Conservation (phyloP, 2,329 filamentous ascomycete genomes). For the Botrytis hyacinthi region DNA sequence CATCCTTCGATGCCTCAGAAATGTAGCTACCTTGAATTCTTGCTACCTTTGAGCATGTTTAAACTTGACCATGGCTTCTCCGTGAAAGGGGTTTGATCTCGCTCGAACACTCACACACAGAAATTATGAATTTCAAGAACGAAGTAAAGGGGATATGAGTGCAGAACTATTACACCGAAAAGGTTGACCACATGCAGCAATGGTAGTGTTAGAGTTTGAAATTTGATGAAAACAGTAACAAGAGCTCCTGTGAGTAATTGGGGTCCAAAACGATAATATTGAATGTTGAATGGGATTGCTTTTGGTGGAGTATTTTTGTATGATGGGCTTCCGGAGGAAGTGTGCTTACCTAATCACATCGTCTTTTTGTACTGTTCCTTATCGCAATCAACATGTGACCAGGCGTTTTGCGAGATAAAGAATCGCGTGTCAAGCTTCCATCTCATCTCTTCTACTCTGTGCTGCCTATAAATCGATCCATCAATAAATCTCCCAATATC, state of each 20-base stretch:
- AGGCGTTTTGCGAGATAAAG: background rate
- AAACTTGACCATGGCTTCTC: accelerated
- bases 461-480: background rate
- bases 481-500: background rate
- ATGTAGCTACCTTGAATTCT: too few species aligned
- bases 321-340: accelerated
- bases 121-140: too few species aligned
- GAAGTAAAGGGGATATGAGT: too few species aligned
- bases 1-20: too few species aligned
- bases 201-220: too few species aligned
- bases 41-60: too few species aligned
- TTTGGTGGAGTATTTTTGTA: background rate
- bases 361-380: background rate
- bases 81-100: accelerated
- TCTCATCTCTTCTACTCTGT: background rate
- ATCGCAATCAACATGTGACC: slow-evolving; percentile 14
- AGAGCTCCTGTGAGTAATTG: accelerated
- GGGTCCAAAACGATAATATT: accelerated
- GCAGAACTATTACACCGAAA: too few species aligned
- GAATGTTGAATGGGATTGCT: background rate
- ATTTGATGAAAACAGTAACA: background rate
- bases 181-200: too few species aligned
- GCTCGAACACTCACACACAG: too few species aligned
- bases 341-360: background rate
- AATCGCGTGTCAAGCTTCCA: slow-evolving; percentile 7